Evolutionary conservation across 441 rosid genomes (phyloP), one percentile per base, ranked within the genome.

Genomic region (Pelargonium myrrhifolium): DNA sequence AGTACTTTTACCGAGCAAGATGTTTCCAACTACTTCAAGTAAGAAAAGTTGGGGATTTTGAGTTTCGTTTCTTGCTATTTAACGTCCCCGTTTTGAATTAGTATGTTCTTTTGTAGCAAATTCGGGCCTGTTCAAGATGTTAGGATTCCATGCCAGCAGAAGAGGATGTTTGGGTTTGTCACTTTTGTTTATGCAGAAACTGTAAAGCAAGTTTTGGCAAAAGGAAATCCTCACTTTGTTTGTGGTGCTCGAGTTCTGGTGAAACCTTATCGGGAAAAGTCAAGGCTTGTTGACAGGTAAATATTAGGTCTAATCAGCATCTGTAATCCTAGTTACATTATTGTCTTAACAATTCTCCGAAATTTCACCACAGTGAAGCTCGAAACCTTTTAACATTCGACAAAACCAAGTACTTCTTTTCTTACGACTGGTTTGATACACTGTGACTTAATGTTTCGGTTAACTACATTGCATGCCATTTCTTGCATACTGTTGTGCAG

Each of bases 131-230:
- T 92, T 65, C 93, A 91, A 74, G 99, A 94, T 72, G 97, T 89
- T 58, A 81, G 96, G 84, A 91, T 94, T 65, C 99, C 97, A 9
- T 89, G 89, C 81, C 97, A 91, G 45, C 87, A 88, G 71, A 88
- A 86, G 79, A 80, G 94, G 76, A 94, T 91, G 99, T 94, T 88
- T 65, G 99, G 97, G 35, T 94, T 94, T 66, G 96, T 94, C 64
- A 89, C 97, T n/a, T 94, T 94, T 70, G 80, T 75, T 71, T 78
- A 75, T 24, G 65, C 86, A 0, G 92, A 87, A 71, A 89, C 97
- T 0, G 97, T 86, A 37, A 87, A 81, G 69, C 81, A 67, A 73
- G 83, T 94, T 74, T 76, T 91, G 71, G 83, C 86, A 4, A 88
- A 91, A 77, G 93, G 93, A 55, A 91, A 89, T 75, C 96, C 97